Base-by-base conservation (phyloP, 1,139 yeast species). In the Groenewaldozyma sp. region DNA sequence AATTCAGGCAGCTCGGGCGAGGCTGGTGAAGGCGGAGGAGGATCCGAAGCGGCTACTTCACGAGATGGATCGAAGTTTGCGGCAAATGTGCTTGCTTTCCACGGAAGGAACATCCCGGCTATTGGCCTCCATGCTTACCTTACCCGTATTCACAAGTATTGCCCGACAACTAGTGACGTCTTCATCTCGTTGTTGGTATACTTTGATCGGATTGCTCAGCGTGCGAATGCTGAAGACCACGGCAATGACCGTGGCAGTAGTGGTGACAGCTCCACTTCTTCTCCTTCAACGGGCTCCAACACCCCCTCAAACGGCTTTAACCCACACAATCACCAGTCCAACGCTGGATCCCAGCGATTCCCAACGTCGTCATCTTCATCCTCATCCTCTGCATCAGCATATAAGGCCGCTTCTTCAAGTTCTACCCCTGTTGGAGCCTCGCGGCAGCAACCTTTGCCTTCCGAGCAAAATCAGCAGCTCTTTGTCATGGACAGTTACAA, bases 141-240 rank as follows among this genome's bases (percentile, higher is more conserved):
- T 44, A 74, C 87, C 31, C 76, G 98, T 54, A 93, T 91, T 24
- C 73, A 91, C 56, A 91, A 88, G 61, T 93, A 91, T 62, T 91
- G 99, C 61, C 98, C 99, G 0, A 93, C 93, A 17, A 88, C 98
- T 2, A 91, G 91, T 62, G 98, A 93, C 58, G 97, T 93, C 24
- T 91, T 88, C 59, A 67, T 91, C 38, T 80, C 95, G 27, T 64
- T 93, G 40, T 67, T 91, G 50, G 97, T 93, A 20, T 93, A 91
- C 60, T 87, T 91, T 63, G 99, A 91, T 62, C 68, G 98, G 47
- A 86, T 91, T 40, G 94, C 95, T 14, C 84, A 83, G 57, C 73
- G 84, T 48, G 95, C 95, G 41, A 83, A 82, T 56, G 75, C 69
- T 28, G 68, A 67, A 22, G 47, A 47, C 16, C 22, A 40, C 41